A percentile compares a stretch with the other conserved stretches of the same genome.
phyloP scores from a whole-genome alignment of 805 yeast genomes.

The Metschnikowia cubensis region DNA sequence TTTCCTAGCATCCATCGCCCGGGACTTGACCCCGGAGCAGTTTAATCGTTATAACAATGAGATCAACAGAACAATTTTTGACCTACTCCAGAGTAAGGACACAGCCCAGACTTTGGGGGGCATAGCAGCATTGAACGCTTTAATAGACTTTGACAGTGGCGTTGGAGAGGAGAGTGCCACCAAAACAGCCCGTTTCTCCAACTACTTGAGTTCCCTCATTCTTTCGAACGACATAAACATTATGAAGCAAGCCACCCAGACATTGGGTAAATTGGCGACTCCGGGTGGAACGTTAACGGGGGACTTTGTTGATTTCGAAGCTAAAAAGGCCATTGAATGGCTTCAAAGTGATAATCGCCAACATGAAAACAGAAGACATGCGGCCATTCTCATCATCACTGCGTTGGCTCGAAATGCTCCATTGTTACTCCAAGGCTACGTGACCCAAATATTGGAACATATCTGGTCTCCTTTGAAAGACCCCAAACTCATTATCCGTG shows the following conservation, averaged over 20 bases:
- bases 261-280: constrained; percentile 82
- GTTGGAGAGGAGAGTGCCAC: constrained; percentile 75
- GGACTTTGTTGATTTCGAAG: constrained; percentile 90
- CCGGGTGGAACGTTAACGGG: constrained; percentile 89
- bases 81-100: constrained; percentile 72
- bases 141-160: constrained; percentile 80
- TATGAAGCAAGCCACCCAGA: constrained; percentile 80
- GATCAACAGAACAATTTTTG: constrained; percentile 83
- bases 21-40: constrained; percentile 80
- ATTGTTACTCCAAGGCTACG: constrained; percentile 71
- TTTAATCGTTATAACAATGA: constrained; percentile 77
- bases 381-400: constrained; percentile 77
- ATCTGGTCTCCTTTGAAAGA: constrained; percentile 89
- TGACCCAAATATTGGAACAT: constrained; percentile 71
- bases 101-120: constrained; percentile 80
- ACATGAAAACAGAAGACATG: constrained; percentile 77
- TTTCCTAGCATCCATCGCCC: constrained; percentile 65
- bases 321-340: constrained; percentile 87
- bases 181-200: constrained; percentile 87
- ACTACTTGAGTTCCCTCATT: constrained; percentile 73
- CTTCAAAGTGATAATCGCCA: constrained; percentile 75
- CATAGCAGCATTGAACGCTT: constrained; percentile 81
- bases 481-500: constrained; percentile 65
- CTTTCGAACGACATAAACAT: constrained; percentile 80
- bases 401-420: constrained; percentile 88